Evolutionary conservation across 305 asterid genomes (phyloP), one percentile per base, ranked within the genome.

Genomic region (Caryopteris hybrid): DNA sequence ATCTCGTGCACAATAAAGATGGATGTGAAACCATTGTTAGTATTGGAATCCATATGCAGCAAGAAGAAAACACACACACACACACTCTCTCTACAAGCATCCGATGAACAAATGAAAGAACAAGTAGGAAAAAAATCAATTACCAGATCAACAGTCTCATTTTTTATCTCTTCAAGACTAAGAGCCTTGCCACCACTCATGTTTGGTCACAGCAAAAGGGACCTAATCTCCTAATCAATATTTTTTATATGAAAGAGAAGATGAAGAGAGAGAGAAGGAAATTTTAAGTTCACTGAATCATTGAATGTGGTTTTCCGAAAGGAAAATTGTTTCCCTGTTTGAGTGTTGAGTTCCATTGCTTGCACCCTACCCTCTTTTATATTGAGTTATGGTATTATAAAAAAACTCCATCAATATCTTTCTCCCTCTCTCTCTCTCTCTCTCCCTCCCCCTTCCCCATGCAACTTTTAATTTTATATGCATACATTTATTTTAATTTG

Each of bases 91-190:
- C n/a, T n/a, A n/a, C n/a, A n/a, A n/a, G n/a, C n/a, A n/a, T n/a
- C n/a, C n/a, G n/a, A n/a, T n/a, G n/a, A n/a, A 43, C 2, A 47
- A 54, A 10, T 18, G 16, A 50, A n/a, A 48, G 25, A 56, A 41
- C 13, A n/a, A n/a, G n/a, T 0, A 53, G 42, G 1, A 5, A 48
- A 9, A 17, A 23, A 48, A 47, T n/a, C 0, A 31, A 10, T 72
- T 77, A 82, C 87, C 85, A 83, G 78, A 77, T 83, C 85, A 63
- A 83, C 85, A 62, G 83, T 39, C 64, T 83, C 87, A 74, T 83
- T 79, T 50, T 75, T 83, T 21, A 83, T 77, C 64, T 67, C 70
- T 64, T 83, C 85, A 63, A 83, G 87, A 50, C 78, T 75, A 64
- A 82, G 45, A 22, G 62, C 70, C n/a, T n/a, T n/a, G n/a, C n/a